Evolutionary conservation across 2,329 filamentous ascomycete genomes (phyloP), one percentile per base, ranked within the genome.

Genomic region (Tolypocladium ophioglossoides): DNA sequence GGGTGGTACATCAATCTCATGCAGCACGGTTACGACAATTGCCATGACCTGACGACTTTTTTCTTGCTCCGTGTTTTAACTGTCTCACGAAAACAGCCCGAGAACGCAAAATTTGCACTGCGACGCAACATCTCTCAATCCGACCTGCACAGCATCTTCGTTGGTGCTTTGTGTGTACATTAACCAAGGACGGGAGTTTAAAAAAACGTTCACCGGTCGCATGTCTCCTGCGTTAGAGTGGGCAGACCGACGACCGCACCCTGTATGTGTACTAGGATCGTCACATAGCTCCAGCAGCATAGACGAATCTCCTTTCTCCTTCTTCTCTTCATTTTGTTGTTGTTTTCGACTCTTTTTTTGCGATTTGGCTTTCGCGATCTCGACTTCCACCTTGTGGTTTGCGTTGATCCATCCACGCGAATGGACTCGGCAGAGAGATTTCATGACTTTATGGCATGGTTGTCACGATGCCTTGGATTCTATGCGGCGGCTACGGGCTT

Each of bases 21-120:
- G 62, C 64, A 65, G 63, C 63, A 65, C 62, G 62, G 62, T 68
- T 57, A 69, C 64, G 68, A 70, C 57, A 64, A 64, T 65, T 63
- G 62, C 62, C 65, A 73, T 65, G 69, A 73, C 60, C 66, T 72
- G 64, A 74, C 65, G 70, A 73, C 64, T 71, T 66, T 68, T 64
- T 61, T 67, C 68, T 62, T 58, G 54, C 59, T 63, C 62, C 62
- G 58, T 64, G 61, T 69, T 66, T 65, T 65, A 62, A 64, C 60
- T 63, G 65, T 56, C 59, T 56, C 60, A 54, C 57, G 59, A 51
- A 3, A 48, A 46, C 38, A 50, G 49, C 51, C 54, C 54, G 27
- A 50, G 51, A 56, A 61, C 54, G 59, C 61, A 55, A 57, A 58
- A 55, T 52, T 52, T 57, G 59, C 56, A 59, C 51, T 62, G 63